Evolutionary conservation across 352 stramenopile genomes (phyloP).

Genomic region (Pythium angustatum): DNA sequence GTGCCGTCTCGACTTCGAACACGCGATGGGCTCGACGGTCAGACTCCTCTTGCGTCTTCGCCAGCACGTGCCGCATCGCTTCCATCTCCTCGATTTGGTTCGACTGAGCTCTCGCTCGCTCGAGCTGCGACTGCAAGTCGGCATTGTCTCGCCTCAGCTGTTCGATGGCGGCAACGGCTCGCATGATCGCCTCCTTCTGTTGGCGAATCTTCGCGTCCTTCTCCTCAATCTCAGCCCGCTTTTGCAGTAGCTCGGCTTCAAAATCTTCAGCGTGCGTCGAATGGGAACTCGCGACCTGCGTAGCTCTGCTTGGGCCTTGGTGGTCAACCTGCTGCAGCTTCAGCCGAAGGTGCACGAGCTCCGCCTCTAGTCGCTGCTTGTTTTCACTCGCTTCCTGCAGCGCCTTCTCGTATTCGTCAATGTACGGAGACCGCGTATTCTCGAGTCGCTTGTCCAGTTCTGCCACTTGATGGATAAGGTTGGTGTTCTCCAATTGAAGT

Average conservation of each 20-base stretch:
- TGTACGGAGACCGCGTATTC: conserved; percentile 39
- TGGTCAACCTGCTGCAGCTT: no score
- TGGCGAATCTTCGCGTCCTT: conserved; percentile 24
- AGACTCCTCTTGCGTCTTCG: conserved; percentile 36
- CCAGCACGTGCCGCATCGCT: conserved; percentile 40
- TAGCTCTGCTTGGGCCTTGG: no score
- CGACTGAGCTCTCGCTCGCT: conserved; percentile 21
- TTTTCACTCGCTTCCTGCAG: no score
- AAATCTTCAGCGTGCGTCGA: conserved; percentile 73
- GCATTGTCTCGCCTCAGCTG: conserved; percentile 43
- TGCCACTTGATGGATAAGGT: conserved; percentile 66
- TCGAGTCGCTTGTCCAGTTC: conserved; percentile 69
- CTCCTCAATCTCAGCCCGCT: conserved; percentile 51
- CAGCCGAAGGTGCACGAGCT: no score
- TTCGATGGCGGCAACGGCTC: conserved; percentile 59
- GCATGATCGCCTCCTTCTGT: conserved; percentile 33
- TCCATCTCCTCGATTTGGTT: conserved; percentile 38
- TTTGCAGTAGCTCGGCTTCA: conserved; percentile 60
- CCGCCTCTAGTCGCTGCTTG: no score
- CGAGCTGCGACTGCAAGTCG: conserved; percentile 28
- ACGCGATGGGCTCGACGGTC: conserved; percentile 32
- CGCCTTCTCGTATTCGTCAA: no score
- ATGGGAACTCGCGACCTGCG: no score
- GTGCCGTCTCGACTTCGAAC: conserved; percentile 41
- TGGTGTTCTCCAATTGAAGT: conserved; percentile 75